Percentiles rank a stretch among this genome's conserved stretches.
These are phyloP conservation scores for Puccinia hordei DNA, from an alignment of 1,284 basidiomycete species.

Conservation along the genomic window DNA sequence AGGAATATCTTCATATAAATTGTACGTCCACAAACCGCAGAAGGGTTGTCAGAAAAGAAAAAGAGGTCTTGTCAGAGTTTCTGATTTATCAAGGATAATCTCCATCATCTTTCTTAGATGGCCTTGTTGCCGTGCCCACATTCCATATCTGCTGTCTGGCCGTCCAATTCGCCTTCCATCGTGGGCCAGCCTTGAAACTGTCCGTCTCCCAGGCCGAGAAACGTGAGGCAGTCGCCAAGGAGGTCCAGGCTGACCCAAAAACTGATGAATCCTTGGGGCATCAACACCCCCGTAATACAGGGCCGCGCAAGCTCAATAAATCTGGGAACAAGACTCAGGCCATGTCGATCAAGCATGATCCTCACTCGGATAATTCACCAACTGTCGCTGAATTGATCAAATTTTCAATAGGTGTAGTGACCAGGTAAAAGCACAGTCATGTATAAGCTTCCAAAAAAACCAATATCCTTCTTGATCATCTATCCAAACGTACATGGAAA, in stretches of 20 bases:
- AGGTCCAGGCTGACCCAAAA: background rate
- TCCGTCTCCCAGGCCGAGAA: background rate
- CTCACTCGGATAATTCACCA: slow-evolving; percentile 2
- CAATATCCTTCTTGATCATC: background rate
- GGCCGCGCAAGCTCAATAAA: background rate
- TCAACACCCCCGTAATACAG: background rate
- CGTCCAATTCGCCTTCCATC: slow-evolving; percentile 26
- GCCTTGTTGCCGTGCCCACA: slow-evolving; percentile 18
- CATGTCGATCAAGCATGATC: background rate
- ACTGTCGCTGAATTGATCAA: slow-evolving; percentile 19
- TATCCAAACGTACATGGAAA: too few species aligned
- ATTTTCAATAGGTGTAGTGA: slow-evolving; percentile 3
- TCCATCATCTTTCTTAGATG: slow-evolving; percentile 3
- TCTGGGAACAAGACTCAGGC: background rate
- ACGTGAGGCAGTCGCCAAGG: background rate
- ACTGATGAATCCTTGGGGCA: background rate
- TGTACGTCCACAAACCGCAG: background rate
- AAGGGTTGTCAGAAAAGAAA: background rate
- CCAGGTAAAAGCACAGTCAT: background rate
- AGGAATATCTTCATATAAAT: slow-evolving; percentile 27
- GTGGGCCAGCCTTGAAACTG: slow-evolving; percentile 2
- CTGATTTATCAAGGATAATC: background rate
- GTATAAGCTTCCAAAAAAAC: background rate
- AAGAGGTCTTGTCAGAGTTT: background rate
- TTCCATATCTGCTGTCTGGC: slow-evolving; percentile 28